Evolutionary conservation across 2,329 filamentous ascomycete species (phyloP), one percentile per base, ranked within the genome.

Genomic region (Ceratocystis cacaofunesta): DNA sequence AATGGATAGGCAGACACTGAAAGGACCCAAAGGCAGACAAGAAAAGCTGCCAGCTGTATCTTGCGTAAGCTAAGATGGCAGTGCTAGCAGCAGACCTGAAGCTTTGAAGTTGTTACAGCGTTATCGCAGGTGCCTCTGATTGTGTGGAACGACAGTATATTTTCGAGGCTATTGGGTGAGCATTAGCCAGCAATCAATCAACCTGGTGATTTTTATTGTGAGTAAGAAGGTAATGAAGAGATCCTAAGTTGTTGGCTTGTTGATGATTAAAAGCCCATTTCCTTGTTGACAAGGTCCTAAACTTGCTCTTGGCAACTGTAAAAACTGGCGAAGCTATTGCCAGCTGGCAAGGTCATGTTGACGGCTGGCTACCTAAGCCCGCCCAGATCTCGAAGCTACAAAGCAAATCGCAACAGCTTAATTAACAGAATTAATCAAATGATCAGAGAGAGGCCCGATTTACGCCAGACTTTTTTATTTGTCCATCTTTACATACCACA

Each of bases 311-410:
- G 32, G 32, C 32, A 36, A 12, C 32, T 36, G 32, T 3, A 36
- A 3, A 36, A 10, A 36, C 3, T 3, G 8, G 32, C 7, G 32
- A 36, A 36, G 32, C 32, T 36, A 12, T 10, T 50, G 46, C n/a
- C 46, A 50, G 46, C 46, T 19, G 46, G 5, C 46, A 22, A 0
- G n/a, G 6, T 7, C 6, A 19, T 10, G 3, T 3, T 58, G 50
- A 46, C 60, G 63, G 65, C 65, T 66, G 65, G 8, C 65, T 43
- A n/a, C 28, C 30, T n/a, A 58, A 17, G 22, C 22, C 22, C 22
- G 50, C 22, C 52, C 8, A 48, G 46, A 50, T 22, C 50, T 12
- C 1, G 61, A 15, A 55, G n/a, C 7, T 19, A 30, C 61, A n/a
- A 50, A 25, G 12, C 46, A 63, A 43, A 25, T 36, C 46, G 44